Evolutionary conservation across 139 green algal genomes (phyloP).

Genomic region (Ulvella scutata): DNA sequence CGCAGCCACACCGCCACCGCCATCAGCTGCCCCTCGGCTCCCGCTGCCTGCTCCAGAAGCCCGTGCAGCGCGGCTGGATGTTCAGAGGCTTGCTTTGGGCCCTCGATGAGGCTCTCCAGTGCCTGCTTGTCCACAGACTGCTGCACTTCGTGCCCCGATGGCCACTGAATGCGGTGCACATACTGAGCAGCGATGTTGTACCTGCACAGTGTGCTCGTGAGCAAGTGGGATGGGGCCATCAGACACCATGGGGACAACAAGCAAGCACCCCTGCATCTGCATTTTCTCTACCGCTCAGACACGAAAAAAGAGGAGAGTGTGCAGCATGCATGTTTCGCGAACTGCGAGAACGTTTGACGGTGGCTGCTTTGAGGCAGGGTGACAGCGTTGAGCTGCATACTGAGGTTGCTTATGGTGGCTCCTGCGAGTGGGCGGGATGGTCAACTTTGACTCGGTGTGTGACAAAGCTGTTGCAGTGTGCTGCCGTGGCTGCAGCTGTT

Average conservation of each 20-base stretch:
- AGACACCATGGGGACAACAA: too few relatives aligned
- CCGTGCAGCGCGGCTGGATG: neutral
- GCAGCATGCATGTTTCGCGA: neutral
- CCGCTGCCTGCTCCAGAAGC: neutral
- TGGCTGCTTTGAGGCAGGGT: too few relatives aligned
- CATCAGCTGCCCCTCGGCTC: constrained; percentile 10
- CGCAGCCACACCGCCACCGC: constrained; percentile 41
- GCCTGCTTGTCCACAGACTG: constrained; percentile 2
- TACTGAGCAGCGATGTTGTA: constrained; percentile 14
- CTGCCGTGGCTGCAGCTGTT: neutral
- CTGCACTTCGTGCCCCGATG: constrained; percentile 3
- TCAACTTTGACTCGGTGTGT: neutral
- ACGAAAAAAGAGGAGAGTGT: neutral
- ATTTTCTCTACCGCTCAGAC: too few relatives aligned
- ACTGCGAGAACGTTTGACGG: neutral
- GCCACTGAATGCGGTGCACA: neutral
- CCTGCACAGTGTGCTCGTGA: neutral
- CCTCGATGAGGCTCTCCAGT: neutral
- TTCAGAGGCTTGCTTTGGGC: neutral
- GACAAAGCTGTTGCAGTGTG: neutral
- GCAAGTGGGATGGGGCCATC: too few relatives aligned
- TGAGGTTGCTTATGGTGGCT: too few relatives aligned
- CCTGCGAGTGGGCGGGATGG: neutral
- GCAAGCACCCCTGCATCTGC: too few relatives aligned
- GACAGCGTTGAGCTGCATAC: neutral